Base-by-base conservation (phyloP, 2,329 filamentous ascomycete species). In the Penicillium sp. region DNA sequence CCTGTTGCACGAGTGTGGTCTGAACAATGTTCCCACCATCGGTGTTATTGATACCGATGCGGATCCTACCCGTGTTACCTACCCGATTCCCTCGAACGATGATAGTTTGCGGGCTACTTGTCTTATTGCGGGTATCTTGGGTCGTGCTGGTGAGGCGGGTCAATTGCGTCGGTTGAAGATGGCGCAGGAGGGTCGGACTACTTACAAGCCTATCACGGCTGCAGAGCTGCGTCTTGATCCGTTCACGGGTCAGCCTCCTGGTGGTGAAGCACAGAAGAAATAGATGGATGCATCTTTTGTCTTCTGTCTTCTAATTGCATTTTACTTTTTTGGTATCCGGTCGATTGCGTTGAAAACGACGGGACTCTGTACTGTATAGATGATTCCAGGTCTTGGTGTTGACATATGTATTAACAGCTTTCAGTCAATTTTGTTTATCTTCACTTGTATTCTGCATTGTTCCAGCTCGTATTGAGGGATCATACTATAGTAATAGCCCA, bases 61-160 rank as follows among this genome's bases (percentile, higher is more conserved):
- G 2, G 89, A 97, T 74, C 90, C 94, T 0, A 90, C 90, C 0
- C 93, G 90, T 84, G 91, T 97, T 47, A 97, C 94, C 4, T 99
- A 99, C 70, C 89, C 90, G 13, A 97, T 99, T 63, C 94, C 94
- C 2, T 91, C 91, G 47, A 99, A 99, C 72, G 94, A 99, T 70
- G 94, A 99, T 80, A 96, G 91, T 83, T 75, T 96, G 62, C 88
- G 94, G 57, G 87, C 87, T 61, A 83, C 91, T 46, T 84, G 88
- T 63, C 81, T 97, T 57, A 90, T 99, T 63, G 89, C 87, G 4
- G 91, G 91, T 49, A 87, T 94, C 1, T 80, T 99, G 35, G 93
- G 92, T 38, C 84, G 88, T 48, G 94, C 94, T 1, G 94, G 90
- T 9, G 79, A 96, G 76, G 79, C 83, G 48, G 94, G 94, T 35